Conservation (phyloP, 73 alveolate genomes). For the Tetrahymena elliotti region DNA sequence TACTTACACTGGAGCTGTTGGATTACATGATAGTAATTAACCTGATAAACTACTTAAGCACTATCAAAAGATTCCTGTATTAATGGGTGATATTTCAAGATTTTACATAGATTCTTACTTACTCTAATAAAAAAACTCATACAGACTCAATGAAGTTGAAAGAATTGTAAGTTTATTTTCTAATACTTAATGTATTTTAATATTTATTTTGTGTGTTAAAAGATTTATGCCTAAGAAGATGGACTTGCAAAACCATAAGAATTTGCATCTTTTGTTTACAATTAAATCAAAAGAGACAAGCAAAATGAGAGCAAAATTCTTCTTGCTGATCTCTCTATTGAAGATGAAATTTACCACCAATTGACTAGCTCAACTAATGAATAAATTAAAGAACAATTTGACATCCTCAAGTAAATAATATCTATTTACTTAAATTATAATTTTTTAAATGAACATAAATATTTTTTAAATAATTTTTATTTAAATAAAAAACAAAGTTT, state of each 20-base stretch:
- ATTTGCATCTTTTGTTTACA: neutral
- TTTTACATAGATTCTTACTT: neutral
- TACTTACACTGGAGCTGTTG: neutral
- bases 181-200: neutral
- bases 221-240: neutral
- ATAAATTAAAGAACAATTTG: neutral
- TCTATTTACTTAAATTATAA: no score
- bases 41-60: neutral
- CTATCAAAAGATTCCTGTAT: neutral
- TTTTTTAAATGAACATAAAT: no score
- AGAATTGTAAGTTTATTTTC: neutral
- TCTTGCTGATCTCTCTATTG: neutral
- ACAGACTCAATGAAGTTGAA: neutral
- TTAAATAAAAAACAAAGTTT: no score
- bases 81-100: neutral
- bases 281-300: neutral
- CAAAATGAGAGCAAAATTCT: neutral
- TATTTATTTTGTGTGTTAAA: neutral
- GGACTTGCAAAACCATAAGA: neutral
- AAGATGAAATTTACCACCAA: neutral
- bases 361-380: neutral
- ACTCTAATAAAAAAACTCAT: neutral
- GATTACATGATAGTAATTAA: neutral
- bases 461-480: no score
- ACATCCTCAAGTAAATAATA: neutral